Percentiles rank a stretch among this genome's conserved stretches.
These are phyloP conservation scores for Reutealis trisperma DNA, from an alignment of 345 rosid species.

Conservation along the genomic window DNA sequence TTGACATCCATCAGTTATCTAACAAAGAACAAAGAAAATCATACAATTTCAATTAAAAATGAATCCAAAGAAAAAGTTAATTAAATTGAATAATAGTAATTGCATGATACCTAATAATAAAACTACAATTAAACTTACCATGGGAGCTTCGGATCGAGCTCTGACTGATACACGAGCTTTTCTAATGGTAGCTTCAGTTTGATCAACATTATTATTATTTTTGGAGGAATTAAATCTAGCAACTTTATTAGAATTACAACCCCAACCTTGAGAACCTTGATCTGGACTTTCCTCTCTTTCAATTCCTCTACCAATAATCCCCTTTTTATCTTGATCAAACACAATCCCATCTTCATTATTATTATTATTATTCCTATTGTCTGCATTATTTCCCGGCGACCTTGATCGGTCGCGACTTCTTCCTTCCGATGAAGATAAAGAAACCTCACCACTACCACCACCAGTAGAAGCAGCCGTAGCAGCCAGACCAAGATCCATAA, in stretches of 20 bases:
- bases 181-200: slow-evolving; percentile 68
- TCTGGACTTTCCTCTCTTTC: slow-evolving; percentile 46
- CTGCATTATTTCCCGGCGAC: slow-evolving; percentile 32
- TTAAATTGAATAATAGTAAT: too few relatives aligned
- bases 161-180: slow-evolving; percentile 72
- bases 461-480: slow-evolving; percentile 7
- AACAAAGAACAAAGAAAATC: background rate
- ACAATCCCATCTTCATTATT: slow-evolving; percentile 14
- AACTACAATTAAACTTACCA: slow-evolving; percentile 15
- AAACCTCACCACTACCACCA: slow-evolving; percentile 37
- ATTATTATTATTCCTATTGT: slow-evolving; percentile 11
- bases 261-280: slow-evolving; percentile 33
- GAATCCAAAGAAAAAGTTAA: too few relatives aligned
- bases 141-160: slow-evolving; percentile 54
- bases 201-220: slow-evolving; percentile 36
- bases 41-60: background rate
- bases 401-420: slow-evolving; percentile 44
- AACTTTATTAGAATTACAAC: slow-evolving; percentile 41
- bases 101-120: too few relatives aligned
- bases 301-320: slow-evolving; percentile 28
- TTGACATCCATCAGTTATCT: slow-evolving; percentile 79
- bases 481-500: slow-evolving; percentile 56
- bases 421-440: slow-evolving; percentile 50
- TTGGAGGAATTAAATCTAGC: slow-evolving; percentile 47
- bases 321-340: slow-evolving; percentile 30